Evolutionary conservation across 108 stramenopile genomes (phyloP), one percentile per base, ranked within the genome.

Genomic region (Hondaea fermentalgiana): DNA sequence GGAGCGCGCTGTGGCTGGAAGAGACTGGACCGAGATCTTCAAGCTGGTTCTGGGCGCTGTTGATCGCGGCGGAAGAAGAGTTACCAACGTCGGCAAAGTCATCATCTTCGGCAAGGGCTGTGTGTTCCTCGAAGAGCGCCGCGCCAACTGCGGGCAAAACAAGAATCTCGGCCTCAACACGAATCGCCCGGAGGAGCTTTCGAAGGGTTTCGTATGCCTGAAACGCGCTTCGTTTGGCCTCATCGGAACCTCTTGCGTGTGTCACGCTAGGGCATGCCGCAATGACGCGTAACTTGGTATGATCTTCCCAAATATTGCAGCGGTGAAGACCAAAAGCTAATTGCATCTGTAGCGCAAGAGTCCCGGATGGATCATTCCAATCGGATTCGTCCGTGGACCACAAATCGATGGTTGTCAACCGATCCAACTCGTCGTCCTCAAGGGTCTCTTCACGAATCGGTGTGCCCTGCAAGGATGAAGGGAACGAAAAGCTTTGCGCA

Each of bases 271-370:
- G 64, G 42, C 64, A 69, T 14, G 64, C 64, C 1, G 64, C 64
- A 5, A 88, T 44, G 28, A 69, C 88, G 5, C 88, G 88, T 5
- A 88, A 42, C 16, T 87, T 57, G 29, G 88, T 88, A 44, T 88
- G 28, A 5, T 72, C 29, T 87, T 28, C 29, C 88, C 88, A 88
- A 25, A 88, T 44, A 16, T 88, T 69, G 8, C 72, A 83, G 10
- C 72, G 69, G 6, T 49, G 88, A 0, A 88, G 72, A 6, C 17
- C 58, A 43, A 21, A 12, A 5, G 88, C 88, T 21, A 88, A 44
- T 49, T 88, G 88, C 88, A 88, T 42, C 14, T 19, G 21, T 5
- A 88, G 69, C 5, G 42, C 25, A 10, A 72, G 57, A 19, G 44
- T 43, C 12, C 88, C 69, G 28, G 72, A 44, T 6, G 69, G 42